Conservation (phyloP, 306 rosid species). For the Castanea mollissima region DNA sequence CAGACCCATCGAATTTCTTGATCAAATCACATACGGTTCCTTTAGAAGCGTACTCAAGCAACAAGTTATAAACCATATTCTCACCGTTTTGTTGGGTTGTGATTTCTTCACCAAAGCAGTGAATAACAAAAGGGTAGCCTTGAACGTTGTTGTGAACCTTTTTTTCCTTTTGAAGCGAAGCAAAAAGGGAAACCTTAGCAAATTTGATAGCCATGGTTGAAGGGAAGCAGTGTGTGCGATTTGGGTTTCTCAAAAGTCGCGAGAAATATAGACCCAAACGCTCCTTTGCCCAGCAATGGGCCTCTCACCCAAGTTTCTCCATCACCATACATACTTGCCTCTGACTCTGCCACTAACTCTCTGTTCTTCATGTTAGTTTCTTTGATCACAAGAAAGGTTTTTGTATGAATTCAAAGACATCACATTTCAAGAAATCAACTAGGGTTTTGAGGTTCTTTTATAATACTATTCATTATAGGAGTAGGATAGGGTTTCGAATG, state of each 20-base stretch:
- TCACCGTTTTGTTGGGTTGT: slow-evolving; percentile 2
- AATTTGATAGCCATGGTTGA: slow-evolving; percentile 22
- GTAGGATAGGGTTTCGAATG: too few relatives aligned
- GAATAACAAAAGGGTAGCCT: slow-evolving; percentile 7
- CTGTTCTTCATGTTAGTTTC: background rate
- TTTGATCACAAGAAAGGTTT: background rate
- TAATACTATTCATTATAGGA: too few relatives aligned
- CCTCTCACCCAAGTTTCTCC: background rate
- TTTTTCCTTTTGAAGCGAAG: slow-evolving; percentile 19
- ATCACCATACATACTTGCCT: background rate
- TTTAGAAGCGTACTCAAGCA: slow-evolving; percentile 21
- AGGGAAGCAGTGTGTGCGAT: background rate
- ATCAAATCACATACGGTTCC: slow-evolving; percentile 15
- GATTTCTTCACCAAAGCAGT: slow-evolving; percentile 17
- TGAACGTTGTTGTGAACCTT: slow-evolving; percentile 8
- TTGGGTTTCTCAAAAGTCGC: slow-evolving; percentile 15
- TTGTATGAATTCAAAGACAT: too few relatives aligned
- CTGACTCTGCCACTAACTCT: background rate
- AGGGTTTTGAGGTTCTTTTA: too few relatives aligned
- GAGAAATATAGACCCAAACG: slow-evolving; percentile 25
- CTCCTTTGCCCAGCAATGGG: slow-evolving; percentile 27
- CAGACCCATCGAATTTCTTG: background rate
- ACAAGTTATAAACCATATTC: slow-evolving; percentile 19
- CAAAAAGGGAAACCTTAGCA: slow-evolving; percentile 10
- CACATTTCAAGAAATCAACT: too few relatives aligned